Evolutionary conservation across 345 rosid species (phyloP).

Genomic region (Populus euphratica): DNA sequence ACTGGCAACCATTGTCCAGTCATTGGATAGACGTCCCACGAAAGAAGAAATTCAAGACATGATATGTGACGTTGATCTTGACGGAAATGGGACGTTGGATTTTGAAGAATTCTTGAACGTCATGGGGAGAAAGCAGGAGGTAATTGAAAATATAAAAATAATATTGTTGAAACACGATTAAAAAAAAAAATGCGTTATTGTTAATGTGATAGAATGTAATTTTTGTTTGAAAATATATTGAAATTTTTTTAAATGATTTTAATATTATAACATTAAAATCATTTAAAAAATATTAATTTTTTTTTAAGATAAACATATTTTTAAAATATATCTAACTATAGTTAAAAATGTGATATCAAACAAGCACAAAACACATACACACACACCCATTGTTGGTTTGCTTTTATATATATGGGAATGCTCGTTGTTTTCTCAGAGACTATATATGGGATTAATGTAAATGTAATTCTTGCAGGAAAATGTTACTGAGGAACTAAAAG

Average conservation of each 20-base stretch:
- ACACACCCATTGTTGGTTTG: background rate
- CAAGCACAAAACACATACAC: too few species aligned
- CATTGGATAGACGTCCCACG: constrained; percentile 42
- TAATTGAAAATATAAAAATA: background rate
- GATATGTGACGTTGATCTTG: constrained; percentile 40
- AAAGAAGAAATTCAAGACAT: constrained; percentile 46
- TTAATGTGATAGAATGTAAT: too few species aligned
- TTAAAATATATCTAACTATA: too few species aligned
- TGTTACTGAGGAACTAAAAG: constrained; percentile 47
- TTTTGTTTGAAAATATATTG: too few species aligned
- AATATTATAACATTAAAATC: too few species aligned
- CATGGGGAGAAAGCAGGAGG: constrained; percentile 49
- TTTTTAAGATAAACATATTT: too few species aligned
- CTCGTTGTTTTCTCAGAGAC: background rate
- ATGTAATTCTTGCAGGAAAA: constrained; percentile 35
- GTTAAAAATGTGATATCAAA: too few species aligned
- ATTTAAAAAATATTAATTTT: too few species aligned
- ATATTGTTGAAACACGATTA: too few species aligned
- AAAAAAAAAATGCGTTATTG: too few species aligned
- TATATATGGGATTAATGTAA: background rate
- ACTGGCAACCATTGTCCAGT: constrained; percentile 31
- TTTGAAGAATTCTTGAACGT: constrained; percentile 44
- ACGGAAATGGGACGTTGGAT: constrained; percentile 34
- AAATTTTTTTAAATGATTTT: too few species aligned
- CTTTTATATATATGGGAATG: background rate